phyloP scores from a whole-genome alignment of 1,284 basidiomycete species.

The Cystobasidium pallidum region DNA sequence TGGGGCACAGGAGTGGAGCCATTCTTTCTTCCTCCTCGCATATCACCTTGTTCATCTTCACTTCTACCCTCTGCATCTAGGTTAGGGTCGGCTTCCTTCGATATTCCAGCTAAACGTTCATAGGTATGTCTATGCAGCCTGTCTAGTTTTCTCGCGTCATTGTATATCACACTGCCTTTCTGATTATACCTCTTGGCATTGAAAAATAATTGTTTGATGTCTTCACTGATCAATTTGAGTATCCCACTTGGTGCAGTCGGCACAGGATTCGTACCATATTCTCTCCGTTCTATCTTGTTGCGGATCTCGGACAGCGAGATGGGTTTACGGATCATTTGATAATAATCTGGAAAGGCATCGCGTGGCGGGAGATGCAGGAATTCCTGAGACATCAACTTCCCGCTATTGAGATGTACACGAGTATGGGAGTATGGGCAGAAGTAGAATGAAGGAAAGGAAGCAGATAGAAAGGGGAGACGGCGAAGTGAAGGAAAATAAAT shows the following conservation, averaged over 20 bases:
- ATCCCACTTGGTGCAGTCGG: conserved; percentile 21
- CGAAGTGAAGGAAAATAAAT: no score
- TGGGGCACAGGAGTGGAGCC: neutral
- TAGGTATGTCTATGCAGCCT: conserved; percentile 43
- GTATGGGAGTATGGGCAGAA: neutral
- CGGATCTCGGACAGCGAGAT: conserved; percentile 41
- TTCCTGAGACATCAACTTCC: conserved; percentile 20
- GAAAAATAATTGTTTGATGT: conserved; percentile 31
- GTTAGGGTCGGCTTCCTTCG: neutral
- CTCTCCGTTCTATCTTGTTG: conserved; percentile 29
- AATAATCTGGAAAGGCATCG: conserved; percentile 40
- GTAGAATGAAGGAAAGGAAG: neutral
- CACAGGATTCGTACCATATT: conserved; percentile 7
- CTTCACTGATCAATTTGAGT: conserved; percentile 20
- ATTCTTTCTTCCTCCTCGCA: neutral
- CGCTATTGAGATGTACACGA: conserved; percentile 11
- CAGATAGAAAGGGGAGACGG: no score
- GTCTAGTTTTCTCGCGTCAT: conserved; percentile 37
- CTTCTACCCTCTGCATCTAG: neutral
- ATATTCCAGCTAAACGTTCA: conserved; percentile 18
- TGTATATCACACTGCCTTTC: conserved; percentile 40
- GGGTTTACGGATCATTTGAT: conserved; percentile 38
- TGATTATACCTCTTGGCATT: conserved; percentile 43
- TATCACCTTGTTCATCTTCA: conserved; percentile 9
- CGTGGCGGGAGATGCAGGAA: conserved; percentile 43